Conservation (phyloP, 2,329 filamentous ascomycete species). For the Teratosphaeriaceae sp. region DNA sequence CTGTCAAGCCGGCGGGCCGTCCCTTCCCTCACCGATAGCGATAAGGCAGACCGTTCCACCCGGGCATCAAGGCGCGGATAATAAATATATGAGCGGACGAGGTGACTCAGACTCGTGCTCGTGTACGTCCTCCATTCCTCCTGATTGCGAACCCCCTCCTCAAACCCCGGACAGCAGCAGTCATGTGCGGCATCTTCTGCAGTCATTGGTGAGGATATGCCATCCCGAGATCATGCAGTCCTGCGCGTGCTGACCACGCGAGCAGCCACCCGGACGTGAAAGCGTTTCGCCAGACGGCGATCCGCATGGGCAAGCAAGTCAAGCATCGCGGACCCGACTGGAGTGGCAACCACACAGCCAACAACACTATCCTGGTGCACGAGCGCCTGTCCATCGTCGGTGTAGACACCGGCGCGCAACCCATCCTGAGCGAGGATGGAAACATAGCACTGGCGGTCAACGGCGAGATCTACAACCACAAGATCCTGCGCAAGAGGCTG, state of each 20-base stretch:
- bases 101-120: neutral
- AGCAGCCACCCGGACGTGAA: conserved; percentile 79
- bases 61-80: too few species aligned
- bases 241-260: conserved; percentile 3
- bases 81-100: too few species aligned
- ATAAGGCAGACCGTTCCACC: too few species aligned
- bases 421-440: conserved; percentile 84
- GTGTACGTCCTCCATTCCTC: too few species aligned
- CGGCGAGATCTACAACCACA: conserved; percentile 99
- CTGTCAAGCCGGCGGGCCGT: too few species aligned
- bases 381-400: conserved; percentile 97
- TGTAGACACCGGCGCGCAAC: conserved; percentile 93
- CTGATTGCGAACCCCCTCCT: too few species aligned
- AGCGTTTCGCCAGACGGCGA: conserved; percentile 91
- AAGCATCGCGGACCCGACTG: conserved; percentile 97
- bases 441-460: conserved; percentile 92
- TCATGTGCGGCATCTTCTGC: conserved; percentile 95
- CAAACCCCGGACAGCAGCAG: conserved; percentile 1
- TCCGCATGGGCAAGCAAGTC: conserved; percentile 91
- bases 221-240: conserved; percentile 6
- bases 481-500: conserved; percentile 80
- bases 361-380: conserved; percentile 95
- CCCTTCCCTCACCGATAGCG: too few species aligned
- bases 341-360: conserved; percentile 80
- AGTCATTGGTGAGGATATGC: conserved; percentile 64